Evolutionary conservation across 140 eudicot genomes (phyloP).

Genomic region (Senecio squalidus): DNA sequence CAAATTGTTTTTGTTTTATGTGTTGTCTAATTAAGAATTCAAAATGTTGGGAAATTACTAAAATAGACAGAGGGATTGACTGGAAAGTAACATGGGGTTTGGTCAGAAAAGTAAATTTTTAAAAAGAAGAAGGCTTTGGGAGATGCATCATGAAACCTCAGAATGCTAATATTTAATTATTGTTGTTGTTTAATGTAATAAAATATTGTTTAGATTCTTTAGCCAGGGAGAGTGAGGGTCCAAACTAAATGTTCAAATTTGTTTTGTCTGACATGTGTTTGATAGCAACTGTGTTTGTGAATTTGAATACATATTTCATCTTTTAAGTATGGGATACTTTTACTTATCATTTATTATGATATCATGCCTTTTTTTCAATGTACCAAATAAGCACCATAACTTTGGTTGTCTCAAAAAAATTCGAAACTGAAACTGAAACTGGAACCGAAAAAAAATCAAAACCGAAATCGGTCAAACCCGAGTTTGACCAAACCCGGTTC

Average conservation of each 20-base stretch:
- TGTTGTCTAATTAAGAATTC: constrained; percentile 40
- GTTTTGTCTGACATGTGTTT: constrained; percentile 32
- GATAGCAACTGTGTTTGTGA: constrained; percentile 19
- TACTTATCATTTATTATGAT: constrained; percentile 18
- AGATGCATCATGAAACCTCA: constrained; percentile 35
- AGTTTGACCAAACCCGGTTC: too few species aligned
- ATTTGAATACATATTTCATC: constrained; percentile 22
- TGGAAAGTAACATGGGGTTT: constrained; percentile 31
- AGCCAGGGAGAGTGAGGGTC: constrained; percentile 20
- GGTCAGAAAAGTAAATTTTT: constrained; percentile 41
- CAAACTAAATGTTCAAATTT: constrained; percentile 20
- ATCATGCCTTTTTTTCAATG: constrained; percentile 13
- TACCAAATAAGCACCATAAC: constrained; percentile 22
- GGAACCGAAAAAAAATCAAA: too few species aligned
- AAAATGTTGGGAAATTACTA: constrained; percentile 31
- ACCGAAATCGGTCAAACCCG: too few species aligned
- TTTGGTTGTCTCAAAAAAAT: too few species aligned
- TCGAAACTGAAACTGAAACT: too few species aligned
- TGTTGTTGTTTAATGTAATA: not conserved
- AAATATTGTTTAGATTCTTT: constrained; percentile 27
- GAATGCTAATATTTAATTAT: constrained; percentile 25
- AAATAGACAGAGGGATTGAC: constrained; percentile 23
- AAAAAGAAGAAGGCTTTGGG: constrained; percentile 44
- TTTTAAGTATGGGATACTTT: constrained; percentile 23
- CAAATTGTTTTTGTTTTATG: constrained; percentile 61